A percentile compares a stretch with the other conserved stretches of the same genome.
Conservation (phyloP, 768 basidiomycete species). For the Boletus coccyginus region DNA sequence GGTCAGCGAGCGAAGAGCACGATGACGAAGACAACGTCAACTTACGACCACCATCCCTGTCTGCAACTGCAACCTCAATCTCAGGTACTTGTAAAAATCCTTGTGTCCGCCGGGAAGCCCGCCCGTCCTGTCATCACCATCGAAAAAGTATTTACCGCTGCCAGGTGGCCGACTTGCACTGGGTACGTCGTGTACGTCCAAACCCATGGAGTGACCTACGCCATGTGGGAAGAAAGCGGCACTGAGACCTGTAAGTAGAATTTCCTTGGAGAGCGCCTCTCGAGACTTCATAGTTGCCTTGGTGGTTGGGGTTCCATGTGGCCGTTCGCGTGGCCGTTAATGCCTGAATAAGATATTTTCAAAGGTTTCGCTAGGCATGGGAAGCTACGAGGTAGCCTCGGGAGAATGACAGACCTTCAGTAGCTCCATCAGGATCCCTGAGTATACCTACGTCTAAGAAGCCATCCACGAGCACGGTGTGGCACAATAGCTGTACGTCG, state of each 20-base stretch:
- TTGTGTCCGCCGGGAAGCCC: constrained; percentile 59
- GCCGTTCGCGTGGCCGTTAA: background rate
- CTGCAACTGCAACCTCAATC: constrained; percentile 71
- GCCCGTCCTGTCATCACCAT: constrained; percentile 70
- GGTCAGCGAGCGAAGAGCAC: background rate
- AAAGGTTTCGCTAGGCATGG: background rate
- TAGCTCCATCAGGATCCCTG: constrained; percentile 51
- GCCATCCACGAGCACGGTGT: constrained; percentile 75
- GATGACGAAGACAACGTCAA: constrained; percentile 14
- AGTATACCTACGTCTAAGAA: constrained; percentile 87
- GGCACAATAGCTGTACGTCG: constrained; percentile 77
- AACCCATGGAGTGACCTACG: constrained; percentile 83
- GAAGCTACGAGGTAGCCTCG: background rate
- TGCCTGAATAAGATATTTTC: constrained; percentile 1
- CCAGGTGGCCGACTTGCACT: constrained; percentile 68
- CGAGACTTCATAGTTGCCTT: constrained; percentile 11
- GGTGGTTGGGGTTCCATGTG: background rate
- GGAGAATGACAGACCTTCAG: constrained; percentile 7
- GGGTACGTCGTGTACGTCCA: constrained; percentile 94
- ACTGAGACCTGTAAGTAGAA: constrained; percentile 74
- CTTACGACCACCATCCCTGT: constrained; percentile 84
- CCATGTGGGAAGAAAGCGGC: constrained; percentile 95
- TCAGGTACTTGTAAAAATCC: constrained; percentile 75
- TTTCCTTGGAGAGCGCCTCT: constrained; percentile 38
- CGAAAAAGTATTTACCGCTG: constrained; percentile 57